These are phyloP conservation scores for Pyrenophora graminea DNA, from an alignment of 2,329 filamentous ascomycete genomes.

Conservation along the genomic window DNA sequence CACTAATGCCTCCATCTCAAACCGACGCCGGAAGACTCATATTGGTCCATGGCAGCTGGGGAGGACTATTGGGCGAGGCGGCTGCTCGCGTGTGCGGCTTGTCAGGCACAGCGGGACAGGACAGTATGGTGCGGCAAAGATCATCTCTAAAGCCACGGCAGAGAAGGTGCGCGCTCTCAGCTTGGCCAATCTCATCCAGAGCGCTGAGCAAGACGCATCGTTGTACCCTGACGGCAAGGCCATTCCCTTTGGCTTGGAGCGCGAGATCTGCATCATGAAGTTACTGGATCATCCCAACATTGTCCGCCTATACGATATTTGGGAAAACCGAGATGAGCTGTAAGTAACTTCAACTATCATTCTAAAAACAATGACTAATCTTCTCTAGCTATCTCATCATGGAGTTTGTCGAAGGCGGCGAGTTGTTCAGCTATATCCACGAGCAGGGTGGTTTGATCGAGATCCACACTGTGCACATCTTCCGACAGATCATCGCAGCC, in stretches of 20 bases:
- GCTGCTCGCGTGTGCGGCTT: conserved; percentile 83
- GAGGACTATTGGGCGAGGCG: conserved; percentile 84
- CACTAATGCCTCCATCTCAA: conserved; percentile 54
- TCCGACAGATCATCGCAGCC: conserved; percentile 90
- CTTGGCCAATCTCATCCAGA: conserved; percentile 78
- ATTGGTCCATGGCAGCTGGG: conserved; percentile 95
- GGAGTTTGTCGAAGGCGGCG: conserved; percentile 83
- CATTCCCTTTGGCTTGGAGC: conserved; percentile 86
- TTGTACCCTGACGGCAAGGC: conserved; percentile 62
- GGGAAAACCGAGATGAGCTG: conserved; percentile 96
- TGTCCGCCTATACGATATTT: conserved; percentile 92
- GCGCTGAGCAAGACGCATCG: conserved; percentile 63
- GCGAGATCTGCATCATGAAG: conserved; percentile 97
- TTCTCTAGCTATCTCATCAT: conserved; percentile 81
- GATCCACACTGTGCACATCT: conserved; percentile 79
- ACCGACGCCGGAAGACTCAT: conserved; percentile 66
- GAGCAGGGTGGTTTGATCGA: conserved; percentile 74
- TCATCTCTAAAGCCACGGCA: conserved; percentile 80
- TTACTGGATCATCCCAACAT: conserved; percentile 94
- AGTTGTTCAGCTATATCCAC: conserved; percentile 87
- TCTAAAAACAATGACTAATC: conserved; percentile 17
- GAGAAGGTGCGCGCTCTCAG: conserved; percentile 84
- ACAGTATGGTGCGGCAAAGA: conserved; percentile 89
- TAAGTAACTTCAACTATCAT: conserved; percentile 54
- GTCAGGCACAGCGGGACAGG: conserved; percentile 80